These are phyloP conservation scores for Neonectria ditissima DNA, from an alignment of 2,329 filamentous ascomycete genomes.

Conservation along the genomic window DNA sequence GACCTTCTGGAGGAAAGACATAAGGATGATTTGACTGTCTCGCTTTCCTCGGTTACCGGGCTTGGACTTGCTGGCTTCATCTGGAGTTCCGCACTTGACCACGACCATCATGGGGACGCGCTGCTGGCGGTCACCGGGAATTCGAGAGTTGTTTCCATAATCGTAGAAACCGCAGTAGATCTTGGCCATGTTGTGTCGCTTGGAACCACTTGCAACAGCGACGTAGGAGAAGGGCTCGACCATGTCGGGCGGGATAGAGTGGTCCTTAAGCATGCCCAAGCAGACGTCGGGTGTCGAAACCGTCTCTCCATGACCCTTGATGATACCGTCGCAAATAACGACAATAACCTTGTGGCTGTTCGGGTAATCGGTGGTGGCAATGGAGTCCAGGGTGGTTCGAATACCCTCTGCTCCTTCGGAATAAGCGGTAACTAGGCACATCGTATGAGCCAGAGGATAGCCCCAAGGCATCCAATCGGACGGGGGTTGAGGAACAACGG, in stretches of 20 bases:
- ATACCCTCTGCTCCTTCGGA: constrained; percentile 95
- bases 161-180: constrained; percentile 98
- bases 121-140: constrained; percentile 90
- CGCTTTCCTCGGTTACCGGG: constrained; percentile 98
- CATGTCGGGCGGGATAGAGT: constrained; percentile 81
- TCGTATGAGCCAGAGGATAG: constrained; percentile 91
- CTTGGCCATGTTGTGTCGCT: constrained; percentile 99
- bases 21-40: constrained; percentile 98
- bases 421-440: constrained; percentile 96
- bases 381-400: constrained; percentile 92
- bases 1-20: constrained; percentile 99
- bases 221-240: constrained; percentile 95
- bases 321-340: constrained; percentile 96
- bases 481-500: constrained; percentile 94
- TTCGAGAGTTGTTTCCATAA: constrained; percentile 83
- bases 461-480: constrained; percentile 98
- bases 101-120: constrained; percentile 97
- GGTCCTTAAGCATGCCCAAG: constrained; percentile 94
- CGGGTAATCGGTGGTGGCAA: constrained; percentile 97
- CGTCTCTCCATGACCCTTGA: constrained; percentile 92
- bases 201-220: constrained; percentile 92
- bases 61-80: constrained; percentile 84
- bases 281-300: constrained; percentile 91
- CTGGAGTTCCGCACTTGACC: constrained; percentile 94
- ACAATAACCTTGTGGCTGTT: constrained; percentile 99